Evolutionary conservation across 2,329 filamentous ascomycete genomes (phyloP), one percentile per base, ranked within the genome.

Genomic region (Calonectria multiphialidica): DNA sequence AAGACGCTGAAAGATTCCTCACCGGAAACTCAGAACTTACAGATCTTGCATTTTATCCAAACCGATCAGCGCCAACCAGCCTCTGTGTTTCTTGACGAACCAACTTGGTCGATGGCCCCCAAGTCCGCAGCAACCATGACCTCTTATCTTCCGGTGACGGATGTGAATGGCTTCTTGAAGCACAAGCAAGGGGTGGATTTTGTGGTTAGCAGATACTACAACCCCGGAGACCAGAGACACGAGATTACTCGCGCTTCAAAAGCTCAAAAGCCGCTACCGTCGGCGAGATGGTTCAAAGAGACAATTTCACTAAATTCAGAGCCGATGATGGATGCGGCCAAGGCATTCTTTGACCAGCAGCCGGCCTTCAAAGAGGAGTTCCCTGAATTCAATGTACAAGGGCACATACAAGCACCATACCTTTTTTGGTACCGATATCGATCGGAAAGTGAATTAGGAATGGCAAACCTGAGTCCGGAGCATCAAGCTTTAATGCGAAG

Each of bases 401-500:
- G 4, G 2, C 25, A 25, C 15, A 61, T 68, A 3, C 15, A 16
- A 7, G 42, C 66, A 28, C 53, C 66, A 1, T 68, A 61, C 18
- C 28, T 68, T 2, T 68, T 62, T 30, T 68, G 66, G 66, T 68
- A 68, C 25, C 42, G 28, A n/a, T 62, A 50, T 40, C n/a, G 53
- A 12, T 50, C 33, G 12, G 3, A 8, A 12, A 16, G 18, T 5
- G 49, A 30, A 12, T 5, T 35, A 1, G n/a, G 5, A 12, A 25
- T 47, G 15, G 3, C 10, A 6, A 37, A 15, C 2, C 10, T 66
- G 2, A 66, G 12, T 15, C 10, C 42, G 9, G 42, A 62, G 7
- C 42, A 50, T 9, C 35, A 28, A 3, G 15, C 3, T 2, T 3
- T 61, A 42, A 42, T 68, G 25, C 10, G 23, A 21, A 5, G 50